These are phyloP conservation scores for Zizania latifolia DNA, from an alignment of 176 grass and related monocot species.

Conservation along the genomic window DNA sequence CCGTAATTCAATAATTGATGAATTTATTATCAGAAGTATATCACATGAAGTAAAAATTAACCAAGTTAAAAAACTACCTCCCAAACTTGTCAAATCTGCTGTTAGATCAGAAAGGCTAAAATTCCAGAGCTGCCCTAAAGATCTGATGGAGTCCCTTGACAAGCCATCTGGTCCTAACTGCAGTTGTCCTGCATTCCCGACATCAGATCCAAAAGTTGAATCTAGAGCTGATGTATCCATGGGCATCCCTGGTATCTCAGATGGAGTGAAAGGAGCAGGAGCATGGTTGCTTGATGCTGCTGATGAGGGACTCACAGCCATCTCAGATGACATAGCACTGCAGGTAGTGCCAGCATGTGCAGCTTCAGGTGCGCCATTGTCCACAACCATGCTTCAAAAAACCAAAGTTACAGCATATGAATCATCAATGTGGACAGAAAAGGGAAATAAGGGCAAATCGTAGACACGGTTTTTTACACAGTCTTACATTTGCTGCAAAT, in stretches of 20 bases:
- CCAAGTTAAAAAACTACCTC: slow-evolving; percentile 47
- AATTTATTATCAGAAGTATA: slow-evolving; percentile 2
- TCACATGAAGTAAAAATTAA: background rate
- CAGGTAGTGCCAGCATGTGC: slow-evolving; percentile 40
- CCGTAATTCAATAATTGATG: background rate
- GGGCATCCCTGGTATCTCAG: slow-evolving; percentile 76
- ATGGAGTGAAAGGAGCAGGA: slow-evolving; percentile 76
- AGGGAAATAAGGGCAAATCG: background rate
- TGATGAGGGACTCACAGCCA: slow-evolving; percentile 86
- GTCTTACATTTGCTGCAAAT: background rate
- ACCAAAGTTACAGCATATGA: slow-evolving; percentile 8
- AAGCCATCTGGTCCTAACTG: slow-evolving; percentile 74
- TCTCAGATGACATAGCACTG: slow-evolving; percentile 74
- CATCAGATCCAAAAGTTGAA: slow-evolving; percentile 63
- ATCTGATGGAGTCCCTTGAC: slow-evolving; percentile 77
- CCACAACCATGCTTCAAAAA: slow-evolving; percentile 63
- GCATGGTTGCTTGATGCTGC: slow-evolving; percentile 87
- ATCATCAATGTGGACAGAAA: background rate
- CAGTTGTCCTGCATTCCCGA: slow-evolving; percentile 47
- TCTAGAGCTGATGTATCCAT: slow-evolving; percentile 79
- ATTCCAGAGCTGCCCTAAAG: slow-evolving; percentile 92
- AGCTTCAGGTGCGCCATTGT: slow-evolving; percentile 43
- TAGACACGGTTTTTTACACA: background rate
- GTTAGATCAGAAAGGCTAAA: slow-evolving; percentile 96
- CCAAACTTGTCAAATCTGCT: slow-evolving; percentile 84